A percentile compares a stretch with the other conserved stretches of the same genome.
Conservation (phyloP, 2,329 filamentous ascomycete genomes). For the Trichoderma gracile region DNA sequence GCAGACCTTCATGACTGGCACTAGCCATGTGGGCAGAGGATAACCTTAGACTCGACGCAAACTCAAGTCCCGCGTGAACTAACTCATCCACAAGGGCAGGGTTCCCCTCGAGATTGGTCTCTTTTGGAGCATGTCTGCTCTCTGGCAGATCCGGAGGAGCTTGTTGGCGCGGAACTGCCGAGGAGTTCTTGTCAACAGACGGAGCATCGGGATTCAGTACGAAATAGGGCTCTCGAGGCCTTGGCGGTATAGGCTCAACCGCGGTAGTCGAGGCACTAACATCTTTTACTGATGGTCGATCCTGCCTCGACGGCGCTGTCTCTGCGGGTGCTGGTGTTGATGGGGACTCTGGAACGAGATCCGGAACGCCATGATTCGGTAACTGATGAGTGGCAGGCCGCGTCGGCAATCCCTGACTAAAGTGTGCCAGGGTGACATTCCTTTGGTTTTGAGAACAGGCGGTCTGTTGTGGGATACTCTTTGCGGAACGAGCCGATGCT, state of each 20-base stretch:
- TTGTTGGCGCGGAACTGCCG: not conserved
- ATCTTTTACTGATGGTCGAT: not conserved
- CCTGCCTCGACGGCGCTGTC: not conserved
- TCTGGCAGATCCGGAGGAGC: not conserved
- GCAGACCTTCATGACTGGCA: not conserved
- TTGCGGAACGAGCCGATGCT: not conserved
- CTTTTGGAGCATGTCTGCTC: not conserved
- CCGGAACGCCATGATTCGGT: not conserved
- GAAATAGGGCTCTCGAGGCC: conserved; percentile 15
- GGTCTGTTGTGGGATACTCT: not conserved
- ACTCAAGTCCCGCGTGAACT: not conserved
- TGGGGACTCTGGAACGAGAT: not conserved
- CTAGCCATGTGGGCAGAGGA: not conserved
- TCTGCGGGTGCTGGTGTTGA: not conserved
- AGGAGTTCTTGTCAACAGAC: not conserved
- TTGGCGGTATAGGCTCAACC: not conserved
- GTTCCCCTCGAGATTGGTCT: not conserved
- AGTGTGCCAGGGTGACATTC: not conserved
- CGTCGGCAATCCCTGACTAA: not conserved
- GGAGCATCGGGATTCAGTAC: not conserved
- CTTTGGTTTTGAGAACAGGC: not conserved
- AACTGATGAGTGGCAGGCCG: not conserved
- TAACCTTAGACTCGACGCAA: not conserved
- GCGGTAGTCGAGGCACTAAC: not conserved
- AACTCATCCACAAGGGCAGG: not conserved